Base-by-base conservation (phyloP, 768 basidiomycete species). In the Pisolithus tinctorius region DNA sequence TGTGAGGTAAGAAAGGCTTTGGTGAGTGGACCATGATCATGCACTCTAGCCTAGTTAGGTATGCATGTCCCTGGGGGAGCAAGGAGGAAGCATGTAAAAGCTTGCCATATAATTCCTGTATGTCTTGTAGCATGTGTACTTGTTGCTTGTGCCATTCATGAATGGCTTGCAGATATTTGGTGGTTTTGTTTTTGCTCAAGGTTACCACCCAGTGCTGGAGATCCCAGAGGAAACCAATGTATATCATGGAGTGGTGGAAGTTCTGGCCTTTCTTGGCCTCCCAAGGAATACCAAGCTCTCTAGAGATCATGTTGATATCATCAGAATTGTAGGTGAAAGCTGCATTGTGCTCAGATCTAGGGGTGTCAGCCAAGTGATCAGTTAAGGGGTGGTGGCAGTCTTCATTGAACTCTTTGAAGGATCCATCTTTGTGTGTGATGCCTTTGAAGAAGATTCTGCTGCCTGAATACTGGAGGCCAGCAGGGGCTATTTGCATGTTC, bases 51-150 rank as follows among this genome's bases (percentile, higher is more conserved):
- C 45, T 46, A 50, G 69, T 73, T 58, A 77, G 65, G 55, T 71
- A 73, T 10, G 75, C 69, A 3, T 70, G 62, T 16, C 64, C 67
- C 14, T 5, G 41, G 4, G 70, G 67, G 13, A 72, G 40, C 5
- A 74, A 59, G 1, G 62, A 47, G 38, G 58, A 63, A 0, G 68
- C 52, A 42, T 76, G 75, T 0, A 71, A 57, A 0, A 77, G 63
- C 46, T 76, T 74, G 0, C 76, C n/a, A n/a, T n/a, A n/a, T n/a
- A 78, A 60, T 11, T 59, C 64, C 23, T 68, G 55, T 2, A 69
- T 64, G 4, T 76, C 65, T 1, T 65, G 49, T 4, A 71, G 59
- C 2, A 53, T 55, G 56, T 75, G 75, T 0, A 48, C 53, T 0
- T 43, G 10, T 4, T 37, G 14, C 4, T 38, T 1, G 2, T 37